These are phyloP conservation scores for Sporothrix pallida DNA, from an alignment of 2,329 filamentous ascomycete genomes.

Conservation along the genomic window DNA sequence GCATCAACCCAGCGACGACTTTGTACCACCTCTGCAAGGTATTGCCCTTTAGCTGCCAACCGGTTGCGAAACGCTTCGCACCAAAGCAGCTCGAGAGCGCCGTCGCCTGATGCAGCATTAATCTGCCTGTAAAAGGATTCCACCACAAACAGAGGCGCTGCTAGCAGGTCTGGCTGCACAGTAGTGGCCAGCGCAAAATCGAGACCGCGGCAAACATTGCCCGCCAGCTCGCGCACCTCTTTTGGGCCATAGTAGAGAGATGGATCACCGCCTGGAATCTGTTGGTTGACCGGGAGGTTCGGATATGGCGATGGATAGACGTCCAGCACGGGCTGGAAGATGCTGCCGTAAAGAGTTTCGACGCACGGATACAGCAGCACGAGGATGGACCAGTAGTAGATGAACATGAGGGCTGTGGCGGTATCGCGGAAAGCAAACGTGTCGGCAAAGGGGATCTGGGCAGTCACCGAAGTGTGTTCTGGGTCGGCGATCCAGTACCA, in stretches of 20 bases:
- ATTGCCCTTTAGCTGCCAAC: constrained; percentile 50
- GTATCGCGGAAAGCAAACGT: constrained; percentile 54
- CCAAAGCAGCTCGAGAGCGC: constrained; percentile 55
- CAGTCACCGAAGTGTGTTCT: constrained; percentile 39
- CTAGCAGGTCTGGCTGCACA: constrained; percentile 55
- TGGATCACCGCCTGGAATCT: constrained; percentile 48
- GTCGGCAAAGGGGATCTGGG: constrained; percentile 53
- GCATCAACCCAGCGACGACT: constrained; percentile 49
- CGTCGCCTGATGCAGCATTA: constrained; percentile 49
- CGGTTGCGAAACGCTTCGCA: constrained; percentile 52
- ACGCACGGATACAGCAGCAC: constrained; percentile 58
- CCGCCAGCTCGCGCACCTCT: constrained; percentile 53
- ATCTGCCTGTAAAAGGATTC: constrained; percentile 52
- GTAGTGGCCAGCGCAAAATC: constrained; percentile 54
- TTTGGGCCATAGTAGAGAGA: constrained; percentile 39
- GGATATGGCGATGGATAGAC: constrained; percentile 50
- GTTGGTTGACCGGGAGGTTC: constrained; percentile 43
- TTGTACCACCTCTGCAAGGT: constrained; percentile 49
- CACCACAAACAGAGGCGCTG: constrained; percentile 52
- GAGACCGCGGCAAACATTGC: constrained; percentile 57
- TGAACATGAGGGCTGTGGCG: constrained; percentile 53
- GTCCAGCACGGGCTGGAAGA: constrained; percentile 53
- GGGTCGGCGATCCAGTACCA: constrained; percentile 51
- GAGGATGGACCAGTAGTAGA: constrained; percentile 61
- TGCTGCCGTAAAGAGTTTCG: constrained; percentile 51